Evolutionary conservation across 805 yeast genomes (phyloP).

Genomic region (Saturnispora sekii): DNA sequence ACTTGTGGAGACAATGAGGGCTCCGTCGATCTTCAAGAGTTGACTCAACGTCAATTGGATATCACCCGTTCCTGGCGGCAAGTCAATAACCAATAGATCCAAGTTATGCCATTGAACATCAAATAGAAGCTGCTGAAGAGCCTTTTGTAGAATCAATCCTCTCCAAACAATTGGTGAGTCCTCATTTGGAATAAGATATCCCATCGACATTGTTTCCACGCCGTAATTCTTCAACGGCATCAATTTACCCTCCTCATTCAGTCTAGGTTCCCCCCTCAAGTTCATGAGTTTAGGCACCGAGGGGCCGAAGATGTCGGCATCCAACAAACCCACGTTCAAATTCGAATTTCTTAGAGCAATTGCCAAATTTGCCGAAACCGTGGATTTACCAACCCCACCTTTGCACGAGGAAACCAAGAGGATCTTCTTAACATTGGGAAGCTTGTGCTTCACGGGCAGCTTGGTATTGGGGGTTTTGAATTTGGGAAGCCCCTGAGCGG

Average conservation of each 20-base stretch:
- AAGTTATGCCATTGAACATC: slow-evolving; percentile 67
- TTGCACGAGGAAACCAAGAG: slow-evolving; percentile 66
- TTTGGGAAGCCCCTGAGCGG: slow-evolving; percentile 34
- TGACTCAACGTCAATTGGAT: slow-evolving; percentile 78
- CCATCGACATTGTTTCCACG: slow-evolving; percentile 82
- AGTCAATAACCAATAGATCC: slow-evolving; percentile 65
- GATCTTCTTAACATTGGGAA: slow-evolving; percentile 54
- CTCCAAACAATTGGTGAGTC: slow-evolving; percentile 75
- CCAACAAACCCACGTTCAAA: slow-evolving; percentile 56
- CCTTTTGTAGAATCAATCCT: slow-evolving; percentile 81
- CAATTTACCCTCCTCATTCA: slow-evolving; percentile 42
- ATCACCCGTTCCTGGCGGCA: slow-evolving; percentile 94
- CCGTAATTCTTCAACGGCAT: slow-evolving; percentile 69
- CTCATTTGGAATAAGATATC: slow-evolving; percentile 57
- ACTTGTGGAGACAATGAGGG: slow-evolving; percentile 76
- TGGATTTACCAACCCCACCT: slow-evolving; percentile 78
- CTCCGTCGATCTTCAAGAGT: slow-evolving; percentile 65
- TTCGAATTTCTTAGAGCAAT: slow-evolving; percentile 46
- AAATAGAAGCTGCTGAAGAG: slow-evolving; percentile 70
- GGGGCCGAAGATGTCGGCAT: slow-evolving; percentile 81
- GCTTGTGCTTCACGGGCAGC: slow-evolving; percentile 42
- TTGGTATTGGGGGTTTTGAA: slow-evolving; percentile 34
- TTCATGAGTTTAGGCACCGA: slow-evolving; percentile 65
- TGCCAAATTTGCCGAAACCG: slow-evolving; percentile 64
- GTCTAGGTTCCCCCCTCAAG: slow-evolving; percentile 59